These are phyloP conservation scores for Gaultheria prostrata DNA, from an alignment of 148 eudicot species.

Conservation along the genomic window DNA sequence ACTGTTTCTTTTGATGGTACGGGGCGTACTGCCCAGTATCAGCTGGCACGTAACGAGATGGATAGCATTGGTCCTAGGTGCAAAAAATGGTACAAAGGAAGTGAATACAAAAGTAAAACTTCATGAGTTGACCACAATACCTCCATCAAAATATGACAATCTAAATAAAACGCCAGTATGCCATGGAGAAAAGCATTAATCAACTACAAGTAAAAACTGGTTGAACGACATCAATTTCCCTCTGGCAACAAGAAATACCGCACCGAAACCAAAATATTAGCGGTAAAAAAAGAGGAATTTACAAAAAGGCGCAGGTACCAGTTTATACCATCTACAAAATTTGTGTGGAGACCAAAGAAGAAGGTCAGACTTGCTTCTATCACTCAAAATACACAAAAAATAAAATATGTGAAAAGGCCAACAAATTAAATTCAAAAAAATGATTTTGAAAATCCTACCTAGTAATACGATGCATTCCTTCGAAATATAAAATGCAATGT, in stretches of 20 bases:
- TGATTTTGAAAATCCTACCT: not conserved
- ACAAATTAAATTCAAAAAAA: not conserved
- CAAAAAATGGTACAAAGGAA: constrained; percentile 10
- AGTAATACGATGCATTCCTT: not conserved
- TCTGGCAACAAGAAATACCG: not conserved
- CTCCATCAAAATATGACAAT: not conserved
- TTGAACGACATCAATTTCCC: not conserved
- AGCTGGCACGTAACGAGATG: not conserved
- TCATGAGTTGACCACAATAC: not conserved
- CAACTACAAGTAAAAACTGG: not conserved
- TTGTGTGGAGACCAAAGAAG: not conserved
- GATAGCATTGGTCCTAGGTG: not conserved
- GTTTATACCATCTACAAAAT: not conserved
- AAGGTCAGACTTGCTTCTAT: not conserved
- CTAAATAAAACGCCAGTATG: not conserved
- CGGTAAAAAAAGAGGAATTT: not conserved
- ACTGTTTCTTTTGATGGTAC: not conserved
- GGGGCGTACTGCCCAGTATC: not conserved
- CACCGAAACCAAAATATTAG: not conserved
- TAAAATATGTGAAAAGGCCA: not conserved
- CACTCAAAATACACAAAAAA: not conserved
- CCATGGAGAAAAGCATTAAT: not conserved
- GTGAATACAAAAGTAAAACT: not conserved
- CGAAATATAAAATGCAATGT: not conserved
- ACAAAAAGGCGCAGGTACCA: not conserved